A percentile compares a stretch with the other conserved stretches of the same genome.
These are phyloP conservation scores for Solanum gandarillasii DNA, from an alignment of 257 asterid species.

Conservation along the genomic window DNA sequence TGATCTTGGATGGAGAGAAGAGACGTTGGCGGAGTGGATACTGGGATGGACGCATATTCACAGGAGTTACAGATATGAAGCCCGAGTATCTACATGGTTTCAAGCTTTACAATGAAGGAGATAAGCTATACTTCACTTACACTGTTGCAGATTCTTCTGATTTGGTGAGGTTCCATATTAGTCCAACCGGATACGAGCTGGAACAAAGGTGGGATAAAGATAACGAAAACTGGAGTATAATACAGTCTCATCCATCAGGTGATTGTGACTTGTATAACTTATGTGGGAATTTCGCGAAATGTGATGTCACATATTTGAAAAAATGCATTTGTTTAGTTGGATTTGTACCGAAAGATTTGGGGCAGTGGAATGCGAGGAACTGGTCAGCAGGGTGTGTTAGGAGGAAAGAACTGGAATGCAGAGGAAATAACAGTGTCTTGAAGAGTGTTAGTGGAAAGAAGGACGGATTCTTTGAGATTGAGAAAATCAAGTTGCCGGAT, in stretches of 20 bases:
- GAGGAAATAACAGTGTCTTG: background rate
- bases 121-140: slow-evolving; percentile 26
- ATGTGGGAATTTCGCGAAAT: slow-evolving; percentile 58
- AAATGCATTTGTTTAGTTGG: slow-evolving; percentile 52
- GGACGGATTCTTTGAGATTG: slow-evolving; percentile 31
- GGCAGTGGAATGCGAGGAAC: slow-evolving; percentile 37
- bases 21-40: slow-evolving; percentile 77
- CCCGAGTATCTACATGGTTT: slow-evolving; percentile 36
- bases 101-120: slow-evolving; percentile 12
- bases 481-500: slow-evolving; percentile 60
- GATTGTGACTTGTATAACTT: slow-evolving; percentile 41
- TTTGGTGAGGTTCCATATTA: slow-evolving; percentile 25
- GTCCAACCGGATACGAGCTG: slow-evolving; percentile 35
- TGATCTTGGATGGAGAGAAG: slow-evolving; percentile 51
- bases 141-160: slow-evolving; percentile 12
- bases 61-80: slow-evolving; percentile 35
- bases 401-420: slow-evolving; percentile 28
- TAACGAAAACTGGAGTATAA: slow-evolving; percentile 21
- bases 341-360: slow-evolving; percentile 29
- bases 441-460: background rate
- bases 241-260: slow-evolving; percentile 33
- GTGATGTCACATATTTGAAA: slow-evolving; percentile 7
- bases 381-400: slow-evolving; percentile 66
- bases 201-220: slow-evolving; percentile 35
- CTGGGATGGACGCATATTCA: slow-evolving; percentile 41